Percentiles rank a stretch among this genome's conserved stretches.
phyloP scores from a whole-genome alignment of 2,329 filamentous ascomycete genomes.

The Talaromyces marneffei region DNA sequence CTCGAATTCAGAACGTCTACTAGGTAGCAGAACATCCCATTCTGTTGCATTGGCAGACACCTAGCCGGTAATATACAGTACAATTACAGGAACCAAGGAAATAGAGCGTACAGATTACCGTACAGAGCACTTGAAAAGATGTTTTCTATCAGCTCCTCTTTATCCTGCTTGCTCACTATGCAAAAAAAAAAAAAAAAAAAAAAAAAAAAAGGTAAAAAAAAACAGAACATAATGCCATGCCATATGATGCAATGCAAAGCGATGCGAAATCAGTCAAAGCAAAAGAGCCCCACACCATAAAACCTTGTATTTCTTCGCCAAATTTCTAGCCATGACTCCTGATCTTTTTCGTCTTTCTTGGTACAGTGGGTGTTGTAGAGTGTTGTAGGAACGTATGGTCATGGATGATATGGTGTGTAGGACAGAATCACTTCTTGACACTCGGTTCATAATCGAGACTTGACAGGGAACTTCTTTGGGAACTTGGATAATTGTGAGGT shows the following conservation, averaged over 20 bases:
- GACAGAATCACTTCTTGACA: background rate
- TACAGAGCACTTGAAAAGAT: slow-evolving; percentile 2
- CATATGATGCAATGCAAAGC: slow-evolving; percentile 3
- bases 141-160: slow-evolving; percentile 7
- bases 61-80: slow-evolving; percentile 10
- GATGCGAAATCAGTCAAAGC: slow-evolving; percentile 1
- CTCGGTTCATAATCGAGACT: background rate
- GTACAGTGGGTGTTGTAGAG: background rate
- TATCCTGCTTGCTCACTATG: slow-evolving; percentile 9
- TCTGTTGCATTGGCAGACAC: slow-evolving; percentile 5
- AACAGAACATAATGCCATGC: slow-evolving; percentile 1
- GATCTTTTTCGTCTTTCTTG: background rate
- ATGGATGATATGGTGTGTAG: background rate
- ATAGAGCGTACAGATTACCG: background rate
- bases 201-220: background rate
- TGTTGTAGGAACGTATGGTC: background rate
- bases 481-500: background rate
- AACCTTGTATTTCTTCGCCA: background rate
- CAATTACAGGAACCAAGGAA: slow-evolving; percentile 3
- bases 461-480: background rate
- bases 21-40: background rate
- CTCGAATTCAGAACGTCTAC: background rate
- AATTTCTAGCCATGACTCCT: background rate
- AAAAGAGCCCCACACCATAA: background rate
- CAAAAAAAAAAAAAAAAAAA: background rate